Conservation (phyloP, 2,329 filamentous ascomycete species). For the Cladosporium cucumerinum region DNA sequence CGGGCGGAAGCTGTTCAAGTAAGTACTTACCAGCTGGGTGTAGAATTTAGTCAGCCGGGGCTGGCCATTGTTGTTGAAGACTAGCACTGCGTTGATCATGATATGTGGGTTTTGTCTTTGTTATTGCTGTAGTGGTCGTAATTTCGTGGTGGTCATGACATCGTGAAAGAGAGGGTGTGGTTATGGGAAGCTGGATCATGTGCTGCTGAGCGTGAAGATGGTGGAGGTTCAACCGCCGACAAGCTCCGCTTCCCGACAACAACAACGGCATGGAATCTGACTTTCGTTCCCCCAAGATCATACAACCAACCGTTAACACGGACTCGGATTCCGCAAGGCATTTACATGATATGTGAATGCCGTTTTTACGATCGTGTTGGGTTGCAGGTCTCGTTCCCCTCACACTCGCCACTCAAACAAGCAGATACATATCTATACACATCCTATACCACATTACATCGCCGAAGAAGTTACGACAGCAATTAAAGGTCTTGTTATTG, state of each 20-base stretch:
- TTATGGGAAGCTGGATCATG: not conserved
- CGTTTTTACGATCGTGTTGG: not conserved
- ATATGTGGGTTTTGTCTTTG: not conserved
- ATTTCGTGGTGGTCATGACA: conserved; percentile 8
- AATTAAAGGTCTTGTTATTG: not conserved
- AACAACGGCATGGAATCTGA: not conserved
- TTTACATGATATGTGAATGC: not conserved
- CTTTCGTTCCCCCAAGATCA: not conserved
- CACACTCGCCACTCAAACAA: not conserved
- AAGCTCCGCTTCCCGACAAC: not conserved
- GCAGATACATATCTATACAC: not conserved
- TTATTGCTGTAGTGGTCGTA: not conserved
- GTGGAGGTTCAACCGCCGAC: conserved; percentile 2
- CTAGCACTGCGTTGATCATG: conserved; percentile 98
- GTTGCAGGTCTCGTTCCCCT: not conserved
- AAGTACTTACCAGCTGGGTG: conserved; percentile 71
- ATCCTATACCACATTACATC: not conserved
- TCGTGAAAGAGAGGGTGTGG: conserved; percentile 1
- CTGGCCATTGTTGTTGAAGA: conserved; percentile 98
- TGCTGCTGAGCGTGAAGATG: conserved; percentile 3
- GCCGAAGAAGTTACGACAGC: not conserved
- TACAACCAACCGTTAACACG: not conserved
- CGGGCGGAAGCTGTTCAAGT: not conserved
- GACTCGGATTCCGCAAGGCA: not conserved
- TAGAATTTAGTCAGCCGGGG: conserved; percentile 98